Evolutionary conservation across 352 stramenopile species (phyloP).

Genomic region (Phytophthora litchii): DNA sequence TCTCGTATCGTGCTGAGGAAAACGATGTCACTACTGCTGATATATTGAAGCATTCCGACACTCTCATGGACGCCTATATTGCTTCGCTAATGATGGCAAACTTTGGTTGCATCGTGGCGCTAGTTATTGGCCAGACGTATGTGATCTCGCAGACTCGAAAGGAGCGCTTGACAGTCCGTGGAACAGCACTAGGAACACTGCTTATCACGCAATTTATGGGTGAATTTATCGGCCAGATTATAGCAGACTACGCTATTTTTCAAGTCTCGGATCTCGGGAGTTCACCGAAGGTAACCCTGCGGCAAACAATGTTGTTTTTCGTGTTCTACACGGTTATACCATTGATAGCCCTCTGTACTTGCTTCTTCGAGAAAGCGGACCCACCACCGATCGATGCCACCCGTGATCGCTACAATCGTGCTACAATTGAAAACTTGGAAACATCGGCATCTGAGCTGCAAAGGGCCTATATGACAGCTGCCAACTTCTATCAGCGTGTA

Average conservation of each 20-base stretch:
- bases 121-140: slow-evolving; percentile 49
- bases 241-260: slow-evolving; percentile 40
- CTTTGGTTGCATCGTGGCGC: slow-evolving; percentile 50
- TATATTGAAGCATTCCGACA: slow-evolving; percentile 13
- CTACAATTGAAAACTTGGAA: slow-evolving; percentile 19
- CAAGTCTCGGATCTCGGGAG: slow-evolving; percentile 19
- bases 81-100: slow-evolving; percentile 42
- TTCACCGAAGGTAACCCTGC: slow-evolving; percentile 33
- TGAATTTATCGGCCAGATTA: slow-evolving; percentile 42
- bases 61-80: slow-evolving; percentile 43
- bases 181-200: slow-evolving; percentile 39
- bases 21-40: slow-evolving; percentile 29
- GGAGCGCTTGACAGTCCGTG: slow-evolving; percentile 36
- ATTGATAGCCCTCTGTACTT: slow-evolving; percentile 37
- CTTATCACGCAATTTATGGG: slow-evolving; percentile 41
- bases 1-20: slow-evolving; percentile 26
- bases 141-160: slow-evolving; percentile 48
- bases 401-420: slow-evolving; percentile 30
- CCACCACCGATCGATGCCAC: slow-evolving; percentile 31
- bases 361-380: slow-evolving; percentile 49
- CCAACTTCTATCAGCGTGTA: slow-evolving; percentile 25
- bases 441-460: slow-evolving; percentile 25
- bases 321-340: slow-evolving; percentile 50
- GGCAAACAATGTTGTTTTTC: slow-evolving; percentile 39
- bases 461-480: slow-evolving; percentile 24